Conservation (phyloP, 1,284 basidiomycete species). For the Kalmanozyma brasiliensis region DNA sequence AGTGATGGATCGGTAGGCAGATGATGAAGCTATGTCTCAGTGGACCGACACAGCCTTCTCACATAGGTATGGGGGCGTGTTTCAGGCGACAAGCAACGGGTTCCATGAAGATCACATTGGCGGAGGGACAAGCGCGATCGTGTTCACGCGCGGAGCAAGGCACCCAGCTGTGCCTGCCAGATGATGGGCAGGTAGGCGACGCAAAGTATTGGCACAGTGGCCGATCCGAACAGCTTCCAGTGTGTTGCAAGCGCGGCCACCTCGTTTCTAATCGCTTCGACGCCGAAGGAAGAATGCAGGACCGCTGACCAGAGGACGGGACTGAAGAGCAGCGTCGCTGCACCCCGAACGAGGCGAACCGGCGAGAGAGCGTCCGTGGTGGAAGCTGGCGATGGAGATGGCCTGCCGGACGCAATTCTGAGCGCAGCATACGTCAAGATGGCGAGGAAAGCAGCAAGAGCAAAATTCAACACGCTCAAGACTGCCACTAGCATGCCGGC, state of each 20-base stretch:
- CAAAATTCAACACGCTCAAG: slow-evolving; percentile 57
- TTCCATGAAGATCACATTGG: no score
- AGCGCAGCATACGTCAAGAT: slow-evolving; percentile 20
- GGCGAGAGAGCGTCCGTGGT: neutral
- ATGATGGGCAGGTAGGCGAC: slow-evolving; percentile 38
- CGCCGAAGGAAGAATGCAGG: neutral
- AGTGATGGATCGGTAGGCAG: no score
- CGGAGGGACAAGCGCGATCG: neutral
- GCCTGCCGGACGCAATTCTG: slow-evolving; percentile 10
- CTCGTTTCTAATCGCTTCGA: neutral
- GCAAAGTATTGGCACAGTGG: slow-evolving; percentile 32
- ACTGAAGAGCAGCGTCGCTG: slow-evolving; percentile 10
- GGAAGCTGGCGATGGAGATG: neutral
- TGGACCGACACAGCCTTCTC: no score
- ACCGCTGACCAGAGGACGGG: slow-evolving; percentile 13
- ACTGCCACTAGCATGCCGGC: slow-evolving; percentile 57
- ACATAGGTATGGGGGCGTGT: no score
- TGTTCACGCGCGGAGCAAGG: neutral
- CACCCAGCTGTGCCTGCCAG: slow-evolving; percentile 27
- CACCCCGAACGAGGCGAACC: neutral
- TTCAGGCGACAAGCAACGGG: no score
- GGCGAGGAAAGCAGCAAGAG: slow-evolving; percentile 43
- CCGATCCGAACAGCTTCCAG: slow-evolving; percentile 24
- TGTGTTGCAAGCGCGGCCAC: slow-evolving; percentile 7
- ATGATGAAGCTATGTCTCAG: no score